Conservation (phyloP, 352 stramenopile genomes). For the Phytophthora ohioensis region DNA sequence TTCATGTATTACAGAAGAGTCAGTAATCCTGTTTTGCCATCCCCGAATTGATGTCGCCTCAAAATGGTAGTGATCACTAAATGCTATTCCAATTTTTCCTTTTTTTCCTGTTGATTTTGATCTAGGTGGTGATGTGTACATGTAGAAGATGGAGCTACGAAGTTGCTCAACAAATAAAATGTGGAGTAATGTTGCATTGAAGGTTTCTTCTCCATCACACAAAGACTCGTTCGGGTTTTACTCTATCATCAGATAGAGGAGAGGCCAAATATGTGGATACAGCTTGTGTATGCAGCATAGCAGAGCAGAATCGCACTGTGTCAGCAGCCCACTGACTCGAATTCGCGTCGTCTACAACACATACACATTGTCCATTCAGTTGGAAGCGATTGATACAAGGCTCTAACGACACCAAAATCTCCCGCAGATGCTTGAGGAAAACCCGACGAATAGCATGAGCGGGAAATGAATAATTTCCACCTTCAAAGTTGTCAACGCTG, state of each 20-base stretch:
- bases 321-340: constrained; percentile 49
- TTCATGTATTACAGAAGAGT: too few relatives aligned
- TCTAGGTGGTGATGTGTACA: too few relatives aligned
- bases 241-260: constrained; percentile 2
- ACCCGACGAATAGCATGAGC: constrained; percentile 35
- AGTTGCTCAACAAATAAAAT: too few relatives aligned
- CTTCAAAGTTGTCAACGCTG: constrained; percentile 33
- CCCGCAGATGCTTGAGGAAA: constrained; percentile 51
- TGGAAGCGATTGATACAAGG: constrained; percentile 72
- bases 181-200: too few relatives aligned
- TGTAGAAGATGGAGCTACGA: too few relatives aligned
- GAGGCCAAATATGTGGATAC: constrained; percentile 53
- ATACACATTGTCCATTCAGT: constrained; percentile 43
- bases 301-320: constrained; percentile 49
- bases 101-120: too few relatives aligned
- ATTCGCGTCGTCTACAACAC: constrained; percentile 62
- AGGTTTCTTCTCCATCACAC: too few relatives aligned
- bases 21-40: too few relatives aligned
- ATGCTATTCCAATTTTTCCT: too few relatives aligned
- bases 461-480: not conserved
- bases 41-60: too few relatives aligned
- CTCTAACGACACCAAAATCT: constrained; percentile 60
- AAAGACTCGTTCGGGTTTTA: too few relatives aligned
- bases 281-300: constrained; percentile 66
- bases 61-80: too few relatives aligned